Percentiles rank a stretch among this genome's conserved stretches.
These are phyloP conservation scores for Kodamaea leandrae DNA, from an alignment of 805 yeast species.

Conservation along the genomic window DNA sequence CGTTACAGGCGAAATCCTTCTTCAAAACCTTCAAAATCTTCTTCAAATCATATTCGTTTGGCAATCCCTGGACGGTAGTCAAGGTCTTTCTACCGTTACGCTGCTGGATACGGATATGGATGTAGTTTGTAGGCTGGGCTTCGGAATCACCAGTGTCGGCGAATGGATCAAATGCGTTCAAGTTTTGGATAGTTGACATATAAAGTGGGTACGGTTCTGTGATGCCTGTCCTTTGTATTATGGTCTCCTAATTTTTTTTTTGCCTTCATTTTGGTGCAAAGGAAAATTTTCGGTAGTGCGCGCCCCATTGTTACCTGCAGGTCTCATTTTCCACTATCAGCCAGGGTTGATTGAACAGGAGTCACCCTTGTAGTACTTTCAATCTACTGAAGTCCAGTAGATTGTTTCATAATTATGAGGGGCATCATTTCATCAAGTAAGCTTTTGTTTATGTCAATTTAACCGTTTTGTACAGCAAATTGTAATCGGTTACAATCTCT, in stretches of 20 bases:
- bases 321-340: neutral
- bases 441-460: too few species aligned
- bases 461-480: too few species aligned
- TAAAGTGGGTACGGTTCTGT: slow-evolving; percentile 6
- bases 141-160: slow-evolving; percentile 99
- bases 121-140: slow-evolving; percentile 91
- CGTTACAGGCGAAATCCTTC: slow-evolving; percentile 98
- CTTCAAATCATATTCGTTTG: slow-evolving; percentile 91
- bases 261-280: neutral
- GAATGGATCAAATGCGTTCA: slow-evolving; percentile 91
- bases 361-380: too few species aligned
- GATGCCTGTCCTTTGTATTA: slow-evolving; percentile 5
- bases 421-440: too few species aligned
- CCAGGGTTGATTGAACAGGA: neutral
- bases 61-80: slow-evolving; percentile 97
- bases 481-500: too few species aligned
- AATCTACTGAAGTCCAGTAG: too few species aligned
- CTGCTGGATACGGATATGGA: slow-evolving; percentile 98
- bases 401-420: too few species aligned
- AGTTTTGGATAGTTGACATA: slow-evolving; percentile 91
- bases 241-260: slow-evolving; percentile 1
- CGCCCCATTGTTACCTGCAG: slow-evolving; percentile 1
- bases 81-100: slow-evolving; percentile 99
- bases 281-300: slow-evolving; percentile 9
- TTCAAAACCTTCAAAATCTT: slow-evolving; percentile 89